Base-by-base conservation (phyloP, 306 rosid species). In the Argentina anserina region DNA sequence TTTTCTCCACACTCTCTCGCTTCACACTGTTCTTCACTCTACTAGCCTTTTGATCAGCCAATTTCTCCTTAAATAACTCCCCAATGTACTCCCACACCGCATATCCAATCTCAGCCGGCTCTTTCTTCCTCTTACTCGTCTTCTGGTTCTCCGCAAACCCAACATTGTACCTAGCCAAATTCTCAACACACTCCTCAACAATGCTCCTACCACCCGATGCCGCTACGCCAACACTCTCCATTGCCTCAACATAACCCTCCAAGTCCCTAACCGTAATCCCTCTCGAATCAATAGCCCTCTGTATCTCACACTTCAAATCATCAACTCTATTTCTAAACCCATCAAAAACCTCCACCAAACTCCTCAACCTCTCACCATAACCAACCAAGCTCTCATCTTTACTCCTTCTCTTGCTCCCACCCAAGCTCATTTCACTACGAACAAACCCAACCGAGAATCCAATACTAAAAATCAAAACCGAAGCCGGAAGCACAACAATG, bases 401-500 rank as follows among this genome's bases (percentile, higher is more conserved):
- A 17, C 58, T 83, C 68, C 68, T 84, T 64, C 64, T 87, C 82
- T 81, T 91, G 76, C 65, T 82, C 34, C 86, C 92, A 79, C 37
- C 65, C 34, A 69, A 67, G 67, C 81, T 83, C 68, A 56, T 75
- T 34, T 83, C 97, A 63, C 85, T 80, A 9, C 89, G 91, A 40
- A 91, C 81, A 74, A 87, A 75, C 79, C 95, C 99, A 70, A 87
- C 62, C 2, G 84, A 67, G 77, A 88, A 94, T 49, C 97, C 99
- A 81, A 81, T 7, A 3, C 89, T 91, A 55, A 94, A 89, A 77
- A 91, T 76, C 72, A 91, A 79, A 72, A 81, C 84, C 7, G 91
- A 88, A 71, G 90, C 95, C 2, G 99, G 97, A 70, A 94, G 79
- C 41, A 94, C 82, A 43, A 87, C 43, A 67, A 89, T 78, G 12